Conservation (phyloP, 164 flowering plant species). For the Pachysandra terminalis region DNA sequence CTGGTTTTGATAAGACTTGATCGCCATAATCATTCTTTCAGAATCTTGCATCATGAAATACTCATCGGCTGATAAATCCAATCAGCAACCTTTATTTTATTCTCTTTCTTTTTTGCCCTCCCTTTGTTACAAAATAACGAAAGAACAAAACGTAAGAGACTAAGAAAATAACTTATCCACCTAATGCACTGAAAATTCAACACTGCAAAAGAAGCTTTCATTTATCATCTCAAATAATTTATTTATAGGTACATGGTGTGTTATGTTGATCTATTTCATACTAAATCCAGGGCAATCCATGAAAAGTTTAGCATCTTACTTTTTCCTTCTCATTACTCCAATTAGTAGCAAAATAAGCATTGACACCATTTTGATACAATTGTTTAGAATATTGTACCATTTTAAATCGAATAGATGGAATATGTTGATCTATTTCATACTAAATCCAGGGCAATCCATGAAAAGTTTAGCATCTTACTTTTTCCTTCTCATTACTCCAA, state of each 20-base stretch:
- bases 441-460: no score
- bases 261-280: no score
- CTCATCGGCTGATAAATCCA: constrained; percentile 13
- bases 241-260: background rate
- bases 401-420: no score
- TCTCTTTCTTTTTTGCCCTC: background rate
- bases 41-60: constrained; percentile 34
- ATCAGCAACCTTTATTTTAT: constrained; percentile 7
- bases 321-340: no score
- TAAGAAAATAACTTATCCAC: background rate
- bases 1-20: constrained; percentile 64
- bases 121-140: background rate
- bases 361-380: no score
- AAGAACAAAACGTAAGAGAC: background rate
- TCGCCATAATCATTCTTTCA: constrained; percentile 34
- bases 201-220: background rate
- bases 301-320: no score
- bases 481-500: no score
- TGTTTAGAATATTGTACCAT: no score
- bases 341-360: no score
- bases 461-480: no score
- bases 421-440: no score
- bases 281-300: no score
- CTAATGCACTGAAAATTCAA: background rate
- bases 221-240: background rate